Base-by-base conservation (phyloP, 495 filamentous ascomycete genomes). In the Diplogelasinospora grovesii region DNA sequence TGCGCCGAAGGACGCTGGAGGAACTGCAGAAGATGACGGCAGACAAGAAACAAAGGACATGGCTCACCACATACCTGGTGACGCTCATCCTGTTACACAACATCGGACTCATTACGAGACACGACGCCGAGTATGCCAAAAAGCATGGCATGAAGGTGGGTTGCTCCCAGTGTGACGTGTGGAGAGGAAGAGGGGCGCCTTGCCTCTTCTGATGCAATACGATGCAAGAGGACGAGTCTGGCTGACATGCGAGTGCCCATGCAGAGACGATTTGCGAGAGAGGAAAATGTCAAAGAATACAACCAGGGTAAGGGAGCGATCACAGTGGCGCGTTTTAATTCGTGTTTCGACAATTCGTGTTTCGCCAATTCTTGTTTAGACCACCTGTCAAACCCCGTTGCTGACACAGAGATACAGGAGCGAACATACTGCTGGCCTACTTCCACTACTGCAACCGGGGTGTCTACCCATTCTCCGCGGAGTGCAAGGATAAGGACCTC, bases 391-490 rank as follows among this genome's bases (percentile, higher is more conserved):
- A 14, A 22, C 2, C 16, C 15, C 4, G 22, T 16, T 18, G 19
- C 33, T 47, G 31, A 59, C 38, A n/a, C n/a, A 23, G 26, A 9
- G 14, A 18, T 18, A n/a, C 22, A 66, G 74, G 74, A 13, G 75
- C 75, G 15, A 77, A 78, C 42, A 74, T 75, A 38, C 53, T 79
- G 25, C 57, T 79, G 7, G 66, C 69, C 19, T 74, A 78, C 50
- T 79, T 74, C 31, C 75, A 79, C 57, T 74, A 77, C 59, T 73
- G 68, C 53, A 78, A 74, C 52, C 77, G 75, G 53, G 72, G 63
- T 20, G 53, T 66, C 38, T 65, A 68, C 37, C 69, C 69, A 19
- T 73, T 73, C 52, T 70, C 69, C 3, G 30, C 49, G 8, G 63
- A 70, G 23, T 73, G 68, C 52, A 69, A 64, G 43, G 69, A 73